Conservation (phyloP, 306 rosid species). For the Benincasa hispida region DNA sequence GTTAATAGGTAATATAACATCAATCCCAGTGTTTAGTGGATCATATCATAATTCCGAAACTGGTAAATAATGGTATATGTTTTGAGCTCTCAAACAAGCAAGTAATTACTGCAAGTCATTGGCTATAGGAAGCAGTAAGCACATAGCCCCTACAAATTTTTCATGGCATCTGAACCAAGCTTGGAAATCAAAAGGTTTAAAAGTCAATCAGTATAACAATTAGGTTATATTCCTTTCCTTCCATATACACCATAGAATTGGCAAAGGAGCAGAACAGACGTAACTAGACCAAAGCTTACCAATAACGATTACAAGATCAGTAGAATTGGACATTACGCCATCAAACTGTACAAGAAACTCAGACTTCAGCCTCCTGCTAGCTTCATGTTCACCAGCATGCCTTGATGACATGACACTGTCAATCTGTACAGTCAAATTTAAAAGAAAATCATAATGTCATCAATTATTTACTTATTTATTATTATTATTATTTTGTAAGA, state of each 20-base stretch:
- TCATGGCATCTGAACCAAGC: too few species aligned
- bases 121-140: too few species aligned
- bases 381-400: constrained; percentile 69
- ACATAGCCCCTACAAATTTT: too few species aligned
- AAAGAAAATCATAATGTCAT: background rate
- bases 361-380: constrained; percentile 90
- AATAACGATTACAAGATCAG: constrained; percentile 81
- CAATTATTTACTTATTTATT: background rate
- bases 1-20: background rate
- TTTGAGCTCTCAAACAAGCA: background rate
- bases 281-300: constrained; percentile 37
- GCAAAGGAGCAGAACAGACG: background rate
- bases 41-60: background rate
- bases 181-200: background rate
- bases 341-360: constrained; percentile 96
- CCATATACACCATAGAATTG: background rate
- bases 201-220: background rate
- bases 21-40: background rate
- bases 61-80: background rate
- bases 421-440: constrained; percentile 37
- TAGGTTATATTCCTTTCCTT: background rate
- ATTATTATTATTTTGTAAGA: too few species aligned
- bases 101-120: too few species aligned
- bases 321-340: constrained; percentile 83
- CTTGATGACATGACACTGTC: constrained; percentile 96